Base-by-base conservation (phyloP, 1,284 basidiomycete species). In the Ustilago xerochloae region DNA sequence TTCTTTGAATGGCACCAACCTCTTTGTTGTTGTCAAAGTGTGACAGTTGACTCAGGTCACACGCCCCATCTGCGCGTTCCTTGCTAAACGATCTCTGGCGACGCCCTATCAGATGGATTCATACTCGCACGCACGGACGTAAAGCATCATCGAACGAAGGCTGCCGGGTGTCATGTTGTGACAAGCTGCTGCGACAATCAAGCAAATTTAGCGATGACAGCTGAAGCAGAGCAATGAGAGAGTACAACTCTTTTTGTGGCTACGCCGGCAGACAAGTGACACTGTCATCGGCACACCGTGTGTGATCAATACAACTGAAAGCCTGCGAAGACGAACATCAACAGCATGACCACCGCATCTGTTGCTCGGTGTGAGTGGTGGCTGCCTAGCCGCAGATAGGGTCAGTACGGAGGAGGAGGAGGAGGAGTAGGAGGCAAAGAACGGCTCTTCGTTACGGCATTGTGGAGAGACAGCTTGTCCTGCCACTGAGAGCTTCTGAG, bases 201-300 rank as follows among this genome's bases (percentile, higher is more conserved):
- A n/a, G n/a, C n/a, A n/a, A n/a, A n/a, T n/a, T n/a, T n/a, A n/a
- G n/a, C n/a, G n/a, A n/a, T n/a, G n/a, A n/a, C n/a, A n/a, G 38
- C 38, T 41, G 18, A 41, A 18, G n/a, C 6, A 38, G 18, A 9
- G 6, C n/a, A n/a, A 20, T 20, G n/a, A n/a, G 18, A 15, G 6
- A 20, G 38, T 5, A 6, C 38, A 41, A 13, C 6, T 26, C 10
- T 8, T 4, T 4, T 32, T 8, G 3, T 49, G 18, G 48, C 33
- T 49, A 36, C 48, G 32, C 46, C n/a, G n/a, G n/a, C n/a, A n/a
- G n/a, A n/a, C 32, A 49, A 18, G 48, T 22, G 30, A 30, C 33
- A 18, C 18, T 35, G 32, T 24, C 48, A 35, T 35, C 49, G 12
- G 24, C 18, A 28, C 18, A 5, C 8, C 20, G 30, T 18, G 47